A percentile compares a stretch with the other conserved stretches of the same genome.
Evolutionary conservation across 345 rosid genomes (phyloP).

Genomic region (Brassica incana): DNA sequence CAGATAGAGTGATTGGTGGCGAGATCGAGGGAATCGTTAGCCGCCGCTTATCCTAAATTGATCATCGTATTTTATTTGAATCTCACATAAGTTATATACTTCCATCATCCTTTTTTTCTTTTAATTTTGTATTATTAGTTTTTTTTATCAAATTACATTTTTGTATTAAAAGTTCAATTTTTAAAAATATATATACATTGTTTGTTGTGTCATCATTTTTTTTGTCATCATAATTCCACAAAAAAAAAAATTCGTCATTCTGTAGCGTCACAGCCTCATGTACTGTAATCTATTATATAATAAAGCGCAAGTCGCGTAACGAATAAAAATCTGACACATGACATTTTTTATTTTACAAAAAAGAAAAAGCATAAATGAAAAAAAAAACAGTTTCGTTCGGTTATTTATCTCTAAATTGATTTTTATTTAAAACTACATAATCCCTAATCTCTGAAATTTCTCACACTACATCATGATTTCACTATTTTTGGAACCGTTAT

Average conservation of each 20-base stretch:
- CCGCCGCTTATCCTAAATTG: constrained; percentile 34
- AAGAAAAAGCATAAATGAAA: too few species aligned
- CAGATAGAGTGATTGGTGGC: constrained; percentile 40
- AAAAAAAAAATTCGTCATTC: constrained; percentile 19
- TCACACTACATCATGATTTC: neutral
- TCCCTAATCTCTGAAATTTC: neutral
- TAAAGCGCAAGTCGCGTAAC: too few species aligned
- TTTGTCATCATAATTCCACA: neutral
- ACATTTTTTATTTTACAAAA: too few species aligned
- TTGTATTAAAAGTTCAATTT: too few species aligned
- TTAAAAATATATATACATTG: neutral
- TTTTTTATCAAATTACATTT: too few species aligned
- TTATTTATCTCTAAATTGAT: too few species aligned
- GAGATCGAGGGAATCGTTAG: constrained; percentile 39
- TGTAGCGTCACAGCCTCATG: constrained; percentile 22
- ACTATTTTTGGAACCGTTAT: neutral
- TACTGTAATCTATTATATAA: neutral
- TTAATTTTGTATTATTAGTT: neutral
- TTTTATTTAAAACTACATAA: neutral
- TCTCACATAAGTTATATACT: constrained; percentile 1
- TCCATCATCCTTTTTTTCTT: neutral
- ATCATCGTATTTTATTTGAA: constrained; percentile 7
- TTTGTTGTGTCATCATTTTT: neutral
- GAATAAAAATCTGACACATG: too few species aligned
- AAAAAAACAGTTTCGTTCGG: neutral